These are phyloP conservation scores for Parmelia sp. DNA, from an alignment of 495 filamentous ascomycete species.

Conservation along the genomic window DNA sequence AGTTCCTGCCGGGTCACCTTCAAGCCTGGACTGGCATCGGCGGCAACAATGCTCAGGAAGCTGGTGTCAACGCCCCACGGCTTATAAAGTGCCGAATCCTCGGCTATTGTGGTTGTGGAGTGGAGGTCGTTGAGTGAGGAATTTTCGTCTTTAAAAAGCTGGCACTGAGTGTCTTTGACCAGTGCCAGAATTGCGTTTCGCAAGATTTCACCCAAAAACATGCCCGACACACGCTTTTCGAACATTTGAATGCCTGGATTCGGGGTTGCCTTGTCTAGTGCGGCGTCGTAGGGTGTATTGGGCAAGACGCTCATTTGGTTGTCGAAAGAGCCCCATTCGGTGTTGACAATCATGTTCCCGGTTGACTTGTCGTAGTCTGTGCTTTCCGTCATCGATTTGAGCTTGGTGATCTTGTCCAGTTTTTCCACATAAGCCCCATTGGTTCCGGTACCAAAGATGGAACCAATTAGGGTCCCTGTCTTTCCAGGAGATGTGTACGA, in stretches of 20 bases:
- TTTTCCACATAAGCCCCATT: conserved; percentile 43
- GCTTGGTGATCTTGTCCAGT: conserved; percentile 44
- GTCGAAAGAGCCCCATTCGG: conserved; percentile 98
- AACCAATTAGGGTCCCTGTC: conserved; percentile 77
- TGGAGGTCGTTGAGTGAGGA: conserved; percentile 56
- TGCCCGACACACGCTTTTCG: conserved; percentile 95
- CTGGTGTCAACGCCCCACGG: conserved; percentile 88
- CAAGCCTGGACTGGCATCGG: conserved; percentile 60
- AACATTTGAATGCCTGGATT: conserved; percentile 99
- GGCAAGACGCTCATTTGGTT: conserved; percentile 84
- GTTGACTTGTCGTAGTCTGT: conserved; percentile 71
- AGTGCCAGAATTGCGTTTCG: conserved; percentile 66
- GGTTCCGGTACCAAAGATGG: conserved; percentile 56
- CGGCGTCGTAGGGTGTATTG: conserved; percentile 72
- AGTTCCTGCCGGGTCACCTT: conserved; percentile 66
- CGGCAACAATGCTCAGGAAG: conserved; percentile 73
- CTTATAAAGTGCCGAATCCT: conserved; percentile 59
- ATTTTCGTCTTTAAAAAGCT: conserved; percentile 64
- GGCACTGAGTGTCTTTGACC: conserved; percentile 51
- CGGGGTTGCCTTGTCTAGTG: conserved; percentile 69
- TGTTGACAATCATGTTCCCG: conserved; percentile 95
- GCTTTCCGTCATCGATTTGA: conserved; percentile 37
- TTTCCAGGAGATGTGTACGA: conserved; percentile 91
- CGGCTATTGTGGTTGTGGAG: conserved; percentile 60
- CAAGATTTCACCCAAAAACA: conserved; percentile 95